Evolutionary conservation across 2,329 filamentous ascomycete species (phyloP).

Genomic region (Xylaria sp.): DNA sequence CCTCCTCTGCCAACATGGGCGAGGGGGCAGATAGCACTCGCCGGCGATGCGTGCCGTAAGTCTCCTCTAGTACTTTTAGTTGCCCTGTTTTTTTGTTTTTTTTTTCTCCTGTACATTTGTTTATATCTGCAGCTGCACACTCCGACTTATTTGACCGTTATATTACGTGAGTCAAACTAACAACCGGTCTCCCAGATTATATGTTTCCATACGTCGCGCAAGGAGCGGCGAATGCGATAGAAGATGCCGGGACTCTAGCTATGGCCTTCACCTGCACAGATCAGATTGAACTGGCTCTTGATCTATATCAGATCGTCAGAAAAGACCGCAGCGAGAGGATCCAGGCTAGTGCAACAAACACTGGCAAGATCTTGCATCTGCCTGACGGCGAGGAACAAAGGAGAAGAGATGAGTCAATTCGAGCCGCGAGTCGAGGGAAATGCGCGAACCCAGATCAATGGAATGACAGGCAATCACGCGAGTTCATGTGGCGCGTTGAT

Average conservation of each 20-base stretch:
- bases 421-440: slow-evolving; percentile 5
- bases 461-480: slow-evolving; percentile 35
- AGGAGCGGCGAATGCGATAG: slow-evolving; percentile 68
- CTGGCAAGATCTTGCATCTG: slow-evolving; percentile 26
- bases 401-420: slow-evolving; percentile 30
- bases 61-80: background rate
- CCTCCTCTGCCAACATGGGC: slow-evolving; percentile 68
- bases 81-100: background rate
- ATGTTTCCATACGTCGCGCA: slow-evolving; percentile 69
- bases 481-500: slow-evolving; percentile 42
- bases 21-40: slow-evolving; percentile 21
- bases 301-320: slow-evolving; percentile 31
- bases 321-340: slow-evolving; percentile 31
- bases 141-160: slow-evolving; percentile 55
- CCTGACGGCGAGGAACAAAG: slow-evolving; percentile 30
- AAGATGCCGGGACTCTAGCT: slow-evolving; percentile 49
- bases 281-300: slow-evolving; percentile 28
- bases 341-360: slow-evolving; percentile 26
- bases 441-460: slow-evolving; percentile 37
- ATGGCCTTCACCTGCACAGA: slow-evolving; percentile 35
- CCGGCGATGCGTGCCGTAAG: slow-evolving; percentile 30
- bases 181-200: slow-evolving; percentile 66
- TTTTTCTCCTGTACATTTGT: background rate
- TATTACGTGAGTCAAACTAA: slow-evolving; percentile 59
- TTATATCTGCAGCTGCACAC: background rate